Conservation (phyloP, 768 basidiomycete species). For the Pulveroboletus frians region DNA sequence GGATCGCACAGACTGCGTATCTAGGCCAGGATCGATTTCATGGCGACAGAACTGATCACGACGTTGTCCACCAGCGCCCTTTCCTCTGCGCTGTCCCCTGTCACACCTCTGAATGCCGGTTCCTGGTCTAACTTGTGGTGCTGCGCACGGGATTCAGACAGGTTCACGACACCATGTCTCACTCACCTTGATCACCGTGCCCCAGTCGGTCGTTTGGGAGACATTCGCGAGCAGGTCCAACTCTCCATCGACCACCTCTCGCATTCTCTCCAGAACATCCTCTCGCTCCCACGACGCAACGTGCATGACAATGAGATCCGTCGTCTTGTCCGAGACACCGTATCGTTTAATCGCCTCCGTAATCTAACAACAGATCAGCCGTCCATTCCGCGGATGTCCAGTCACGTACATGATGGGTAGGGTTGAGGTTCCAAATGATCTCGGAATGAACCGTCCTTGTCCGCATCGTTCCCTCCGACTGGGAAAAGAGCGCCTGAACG, state of each 20-base stretch:
- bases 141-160: constrained; percentile 30
- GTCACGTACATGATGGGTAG: constrained; percentile 71
- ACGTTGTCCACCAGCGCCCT: constrained; percentile 52
- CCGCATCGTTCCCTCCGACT: constrained; percentile 51
- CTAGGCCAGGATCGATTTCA: constrained; percentile 57
- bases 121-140: constrained; percentile 68
- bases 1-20: too few species aligned
- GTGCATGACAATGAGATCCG: constrained; percentile 66
- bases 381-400: neutral
- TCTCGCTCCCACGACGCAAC: constrained; percentile 41
- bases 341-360: constrained; percentile 83
- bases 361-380: constrained; percentile 48
- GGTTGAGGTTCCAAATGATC: constrained; percentile 81
- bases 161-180: too few species aligned
- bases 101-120: constrained; percentile 32
- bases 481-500: constrained; percentile 72
- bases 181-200: constrained; percentile 65
- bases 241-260: constrained; percentile 52
- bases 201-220: constrained; percentile 60
- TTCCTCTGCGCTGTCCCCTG: constrained; percentile 34
- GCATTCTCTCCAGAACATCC: constrained; percentile 51
- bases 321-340: constrained; percentile 67
- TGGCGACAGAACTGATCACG: constrained; percentile 73
- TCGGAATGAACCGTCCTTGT: constrained; percentile 92
- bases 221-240: constrained; percentile 45